phyloP scores from a whole-genome alignment of 768 basidiomycete genomes.

The Psilocybe azurescens region DNA sequence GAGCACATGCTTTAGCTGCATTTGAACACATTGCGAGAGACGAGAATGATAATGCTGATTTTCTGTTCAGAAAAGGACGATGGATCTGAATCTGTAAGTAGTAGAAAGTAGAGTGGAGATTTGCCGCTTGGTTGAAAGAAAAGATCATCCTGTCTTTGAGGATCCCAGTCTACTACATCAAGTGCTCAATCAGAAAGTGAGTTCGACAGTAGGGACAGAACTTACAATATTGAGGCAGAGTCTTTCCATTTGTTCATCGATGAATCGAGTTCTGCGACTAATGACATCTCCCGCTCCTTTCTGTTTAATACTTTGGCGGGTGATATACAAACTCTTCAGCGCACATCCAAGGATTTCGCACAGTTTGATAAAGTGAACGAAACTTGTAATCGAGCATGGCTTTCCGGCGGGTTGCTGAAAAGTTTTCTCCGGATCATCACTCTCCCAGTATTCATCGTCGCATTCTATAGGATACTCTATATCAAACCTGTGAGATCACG shows the following conservation, averaged over 20 bases:
- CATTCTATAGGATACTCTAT: slow-evolving; percentile 69
- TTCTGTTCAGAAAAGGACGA: slow-evolving; percentile 75
- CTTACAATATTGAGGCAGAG: slow-evolving; percentile 63
- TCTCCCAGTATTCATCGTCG: slow-evolving; percentile 79
- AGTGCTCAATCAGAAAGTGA: neutral
- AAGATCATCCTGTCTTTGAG: slow-evolving; percentile 42
- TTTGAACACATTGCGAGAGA: slow-evolving; percentile 80
- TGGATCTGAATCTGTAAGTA: slow-evolving; percentile 76
- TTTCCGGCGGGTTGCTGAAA: slow-evolving; percentile 75
- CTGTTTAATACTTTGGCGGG: slow-evolving; percentile 65
- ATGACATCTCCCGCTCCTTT: slow-evolving; percentile 65
- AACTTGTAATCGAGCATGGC: slow-evolving; percentile 60
- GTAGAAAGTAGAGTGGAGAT: slow-evolving; percentile 54
- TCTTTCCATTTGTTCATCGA: slow-evolving; percentile 77
- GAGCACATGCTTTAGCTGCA: slow-evolving; percentile 79
- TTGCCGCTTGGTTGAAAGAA: slow-evolving; percentile 69
- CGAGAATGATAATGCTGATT: slow-evolving; percentile 56
- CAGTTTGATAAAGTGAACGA: slow-evolving; percentile 61
- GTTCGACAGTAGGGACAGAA: neutral
- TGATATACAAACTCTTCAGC: slow-evolving; percentile 81
- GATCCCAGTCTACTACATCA: slow-evolving; percentile 54
- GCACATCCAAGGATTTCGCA: slow-evolving; percentile 69
- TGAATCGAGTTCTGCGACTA: slow-evolving; percentile 75
- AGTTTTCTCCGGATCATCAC: slow-evolving; percentile 55
- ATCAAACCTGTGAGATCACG: slow-evolving; percentile 61